phyloP scores from a whole-genome alignment of 2,329 filamentous ascomycete species.

The Plenodomus biglobosus region DNA sequence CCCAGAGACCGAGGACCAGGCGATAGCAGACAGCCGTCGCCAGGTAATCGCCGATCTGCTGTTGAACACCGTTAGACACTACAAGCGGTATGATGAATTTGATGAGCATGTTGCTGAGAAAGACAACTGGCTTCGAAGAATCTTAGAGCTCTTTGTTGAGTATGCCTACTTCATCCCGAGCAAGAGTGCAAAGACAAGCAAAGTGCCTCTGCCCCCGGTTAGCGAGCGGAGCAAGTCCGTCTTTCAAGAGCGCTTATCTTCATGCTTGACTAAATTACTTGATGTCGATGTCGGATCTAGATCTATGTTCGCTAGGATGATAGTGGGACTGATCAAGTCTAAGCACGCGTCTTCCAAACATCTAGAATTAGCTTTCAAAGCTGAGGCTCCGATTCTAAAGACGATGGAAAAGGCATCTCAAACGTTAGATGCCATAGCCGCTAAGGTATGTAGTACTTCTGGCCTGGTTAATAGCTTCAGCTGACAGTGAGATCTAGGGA shows the following conservation, averaged over 20 bases:
- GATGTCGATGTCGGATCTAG: slow-evolving; percentile 22
- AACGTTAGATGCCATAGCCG: slow-evolving; percentile 32
- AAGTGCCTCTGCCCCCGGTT: slow-evolving; percentile 49
- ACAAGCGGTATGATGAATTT: slow-evolving; percentile 34
- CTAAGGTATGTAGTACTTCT: slow-evolving; percentile 17
- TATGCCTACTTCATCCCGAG: slow-evolving; percentile 54
- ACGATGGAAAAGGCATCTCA: slow-evolving; percentile 39
- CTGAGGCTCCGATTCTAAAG: slow-evolving; percentile 49
- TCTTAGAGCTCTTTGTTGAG: slow-evolving; percentile 51
- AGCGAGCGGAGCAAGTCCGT: slow-evolving; percentile 52
- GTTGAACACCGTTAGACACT: slow-evolving; percentile 52
- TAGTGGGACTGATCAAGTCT: slow-evolving; percentile 32
- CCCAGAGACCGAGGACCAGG: slow-evolving; percentile 50
- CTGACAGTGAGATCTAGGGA: slow-evolving; percentile 13
- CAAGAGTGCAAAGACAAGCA: slow-evolving; percentile 32
- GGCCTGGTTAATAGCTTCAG: background rate
- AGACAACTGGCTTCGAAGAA: slow-evolving; percentile 48
- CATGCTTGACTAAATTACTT: slow-evolving; percentile 56
- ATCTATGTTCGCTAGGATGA: slow-evolving; percentile 31
- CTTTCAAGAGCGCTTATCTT: slow-evolving; percentile 58
- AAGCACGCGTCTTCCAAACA: slow-evolving; percentile 34
- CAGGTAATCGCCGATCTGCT: slow-evolving; percentile 56
- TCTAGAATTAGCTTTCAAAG: slow-evolving; percentile 51
- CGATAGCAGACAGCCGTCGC: slow-evolving; percentile 50
- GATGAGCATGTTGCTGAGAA: slow-evolving; percentile 33